Evolutionary conservation across 2,329 filamentous ascomycete species (phyloP).

Genomic region (Arthrocladium fulminans): DNA sequence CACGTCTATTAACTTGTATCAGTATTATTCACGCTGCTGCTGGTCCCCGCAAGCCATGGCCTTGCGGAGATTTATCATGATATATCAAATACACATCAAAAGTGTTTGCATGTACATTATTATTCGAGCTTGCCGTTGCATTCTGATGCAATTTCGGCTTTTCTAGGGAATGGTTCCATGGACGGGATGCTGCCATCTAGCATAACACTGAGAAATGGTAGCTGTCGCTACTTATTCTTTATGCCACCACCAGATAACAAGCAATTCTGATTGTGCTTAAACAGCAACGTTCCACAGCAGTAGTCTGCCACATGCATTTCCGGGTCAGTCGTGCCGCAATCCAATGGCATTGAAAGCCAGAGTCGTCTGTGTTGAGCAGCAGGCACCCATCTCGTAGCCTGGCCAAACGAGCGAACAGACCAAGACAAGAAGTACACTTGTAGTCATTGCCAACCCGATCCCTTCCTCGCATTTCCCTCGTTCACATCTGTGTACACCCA

Average conservation of each 20-base stretch:
- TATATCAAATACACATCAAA: neutral
- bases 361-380: too few species aligned
- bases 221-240: constrained; percentile 1
- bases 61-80: neutral
- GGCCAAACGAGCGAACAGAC: too few species aligned
- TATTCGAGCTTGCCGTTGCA: constrained; percentile 2
- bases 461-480: too few species aligned
- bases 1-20: constrained; percentile 3
- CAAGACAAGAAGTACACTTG: too few species aligned
- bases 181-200: neutral
- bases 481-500: too few species aligned
- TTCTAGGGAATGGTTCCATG: neutral
- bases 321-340: too few species aligned
- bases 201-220: neutral
- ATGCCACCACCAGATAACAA: neutral
- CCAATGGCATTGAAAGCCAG: too few species aligned
- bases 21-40: constrained; percentile 2
- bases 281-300: neutral
- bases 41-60: neutral
- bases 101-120: constrained; percentile 7
- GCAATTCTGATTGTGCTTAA: neutral
- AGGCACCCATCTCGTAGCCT: too few species aligned
- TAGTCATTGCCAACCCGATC: too few species aligned
- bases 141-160: neutral
- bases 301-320: neutral